Conservation (phyloP, 108 stramenopile species). For the Cyclostephanos invisitatus region DNA sequence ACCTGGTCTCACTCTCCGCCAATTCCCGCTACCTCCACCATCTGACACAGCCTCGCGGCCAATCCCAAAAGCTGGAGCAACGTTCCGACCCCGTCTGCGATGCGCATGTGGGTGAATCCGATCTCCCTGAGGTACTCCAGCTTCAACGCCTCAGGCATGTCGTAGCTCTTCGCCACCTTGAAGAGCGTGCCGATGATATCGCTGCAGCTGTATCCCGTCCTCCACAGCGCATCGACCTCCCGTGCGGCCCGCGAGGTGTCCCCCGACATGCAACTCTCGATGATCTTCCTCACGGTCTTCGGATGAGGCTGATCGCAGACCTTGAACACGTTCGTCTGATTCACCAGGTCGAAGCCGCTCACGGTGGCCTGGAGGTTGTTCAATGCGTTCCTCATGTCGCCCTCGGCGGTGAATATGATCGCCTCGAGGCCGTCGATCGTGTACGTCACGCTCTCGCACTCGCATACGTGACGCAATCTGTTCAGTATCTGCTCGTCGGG, state of each 20-base stretch:
- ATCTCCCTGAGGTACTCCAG: slow-evolving; percentile 91
- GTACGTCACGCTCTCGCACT: slow-evolving; percentile 83
- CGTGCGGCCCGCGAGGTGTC: slow-evolving; percentile 67
- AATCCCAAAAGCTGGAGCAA: slow-evolving; percentile 89
- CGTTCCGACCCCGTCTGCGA: slow-evolving; percentile 85
- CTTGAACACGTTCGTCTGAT: slow-evolving; percentile 92
- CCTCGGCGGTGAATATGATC: slow-evolving; percentile 98
- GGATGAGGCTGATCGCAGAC: slow-evolving; percentile 99
- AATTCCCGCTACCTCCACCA: slow-evolving; percentile 27
- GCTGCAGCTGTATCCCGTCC: slow-evolving; percentile 77
- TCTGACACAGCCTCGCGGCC: slow-evolving; percentile 77
- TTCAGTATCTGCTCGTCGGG: slow-evolving; percentile 89
- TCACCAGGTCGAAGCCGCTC: slow-evolving; percentile 85
- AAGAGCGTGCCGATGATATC: slow-evolving; percentile 97
- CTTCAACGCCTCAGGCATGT: slow-evolving; percentile 82
- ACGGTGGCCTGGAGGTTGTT: slow-evolving; percentile 96
- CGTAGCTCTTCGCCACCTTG: slow-evolving; percentile 82
- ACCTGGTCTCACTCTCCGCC: not conserved
- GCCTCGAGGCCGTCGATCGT: slow-evolving; percentile 93
- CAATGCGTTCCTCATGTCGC: slow-evolving; percentile 98
- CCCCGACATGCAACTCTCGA: slow-evolving; percentile 66
- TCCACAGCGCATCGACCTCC: slow-evolving; percentile 58
- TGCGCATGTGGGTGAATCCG: slow-evolving; percentile 93
- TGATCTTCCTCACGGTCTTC: slow-evolving; percentile 75
- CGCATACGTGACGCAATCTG: slow-evolving; percentile 87